These are phyloP conservation scores for Boletus reticuloceps DNA, from an alignment of 768 basidiomycete species.

Conservation along the genomic window DNA sequence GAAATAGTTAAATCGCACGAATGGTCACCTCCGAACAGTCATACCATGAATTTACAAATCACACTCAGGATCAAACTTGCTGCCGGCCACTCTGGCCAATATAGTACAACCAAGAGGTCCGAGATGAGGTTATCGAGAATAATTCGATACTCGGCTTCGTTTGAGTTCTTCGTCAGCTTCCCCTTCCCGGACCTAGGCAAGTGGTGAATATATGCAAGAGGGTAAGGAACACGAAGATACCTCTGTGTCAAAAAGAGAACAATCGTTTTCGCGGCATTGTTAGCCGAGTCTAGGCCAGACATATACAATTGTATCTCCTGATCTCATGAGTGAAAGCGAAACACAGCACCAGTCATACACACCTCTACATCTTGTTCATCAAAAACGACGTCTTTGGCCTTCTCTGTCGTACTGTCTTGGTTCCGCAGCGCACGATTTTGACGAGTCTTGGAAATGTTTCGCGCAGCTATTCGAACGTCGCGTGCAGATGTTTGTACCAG, in stretches of 20 bases:
- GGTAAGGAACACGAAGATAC: conserved; percentile 26
- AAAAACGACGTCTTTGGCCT: conserved; percentile 51
- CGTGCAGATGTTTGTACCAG: conserved; percentile 95
- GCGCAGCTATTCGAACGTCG: conserved; percentile 74
- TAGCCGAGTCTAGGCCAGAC: conserved; percentile 75
- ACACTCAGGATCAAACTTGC: conserved; percentile 79
- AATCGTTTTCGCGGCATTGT: conserved; percentile 82
- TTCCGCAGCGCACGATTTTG: conserved; percentile 60
- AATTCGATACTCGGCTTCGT: conserved; percentile 89
- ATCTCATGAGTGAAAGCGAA: conserved; percentile 2
- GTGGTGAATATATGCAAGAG: background rate
- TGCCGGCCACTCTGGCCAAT: conserved; percentile 98
- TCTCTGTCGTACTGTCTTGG: conserved; percentile 56
- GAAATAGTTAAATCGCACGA: background rate
- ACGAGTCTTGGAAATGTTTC: conserved; percentile 57
- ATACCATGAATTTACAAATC: conserved; percentile 82
- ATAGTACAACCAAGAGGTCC: conserved; percentile 84
- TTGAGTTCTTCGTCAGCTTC: conserved; percentile 85
- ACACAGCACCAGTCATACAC: background rate
- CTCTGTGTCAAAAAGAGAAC: conserved; percentile 72
- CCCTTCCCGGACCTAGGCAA: conserved; percentile 72
- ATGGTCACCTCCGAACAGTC: conserved; percentile 9
- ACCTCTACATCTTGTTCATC: conserved; percentile 72
- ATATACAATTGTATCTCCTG: conserved; percentile 73
- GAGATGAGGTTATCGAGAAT: conserved; percentile 91